Evolutionary conservation across 306 rosid species (phyloP).

Genomic region (Sesbania bispinosa): DNA sequence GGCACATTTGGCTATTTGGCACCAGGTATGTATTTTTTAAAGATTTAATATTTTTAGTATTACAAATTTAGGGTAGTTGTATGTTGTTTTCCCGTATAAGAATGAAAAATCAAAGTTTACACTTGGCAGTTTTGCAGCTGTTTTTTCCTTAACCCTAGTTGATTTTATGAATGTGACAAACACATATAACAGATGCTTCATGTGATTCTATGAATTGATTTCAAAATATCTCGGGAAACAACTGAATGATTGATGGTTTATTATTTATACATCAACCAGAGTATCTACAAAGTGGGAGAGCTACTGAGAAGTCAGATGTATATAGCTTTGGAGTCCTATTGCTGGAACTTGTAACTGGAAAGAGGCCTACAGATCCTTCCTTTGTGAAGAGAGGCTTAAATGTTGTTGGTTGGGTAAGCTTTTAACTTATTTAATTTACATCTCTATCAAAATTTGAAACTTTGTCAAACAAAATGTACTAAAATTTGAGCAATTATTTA

Average conservation of each 20-base stretch:
- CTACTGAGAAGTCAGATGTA: slow-evolving; percentile 91
- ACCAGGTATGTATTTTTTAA: slow-evolving; percentile 77
- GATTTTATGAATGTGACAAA: too few relatives aligned
- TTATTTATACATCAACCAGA: slow-evolving; percentile 42
- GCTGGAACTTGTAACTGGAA: slow-evolving; percentile 94
- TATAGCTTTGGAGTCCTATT: slow-evolving; percentile 94
- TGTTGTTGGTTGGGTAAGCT: slow-evolving; percentile 97
- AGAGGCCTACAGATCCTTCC: slow-evolving; percentile 93
- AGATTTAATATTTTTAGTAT: too few relatives aligned
- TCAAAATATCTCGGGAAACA: neutral
- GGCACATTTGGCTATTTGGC: slow-evolving; percentile 98
- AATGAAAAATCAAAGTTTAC: too few relatives aligned
- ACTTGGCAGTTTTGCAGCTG: too few relatives aligned
- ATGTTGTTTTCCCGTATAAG: too few relatives aligned
- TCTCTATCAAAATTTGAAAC: neutral
- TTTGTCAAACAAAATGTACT: neutral
- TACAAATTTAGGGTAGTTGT: too few relatives aligned
- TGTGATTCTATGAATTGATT: neutral
- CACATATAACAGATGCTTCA: neutral
- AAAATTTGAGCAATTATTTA: neutral
- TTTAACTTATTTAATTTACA: neutral
- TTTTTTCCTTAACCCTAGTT: too few relatives aligned
- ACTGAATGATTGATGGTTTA: neutral
- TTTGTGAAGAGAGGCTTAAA: slow-evolving; percentile 81
- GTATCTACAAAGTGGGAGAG: slow-evolving; percentile 94